Percentiles rank a stretch among this genome's conserved stretches.
Evolutionary conservation across 495 filamentous ascomycete species (phyloP).

Genomic region (Tuber magnatum): DNA sequence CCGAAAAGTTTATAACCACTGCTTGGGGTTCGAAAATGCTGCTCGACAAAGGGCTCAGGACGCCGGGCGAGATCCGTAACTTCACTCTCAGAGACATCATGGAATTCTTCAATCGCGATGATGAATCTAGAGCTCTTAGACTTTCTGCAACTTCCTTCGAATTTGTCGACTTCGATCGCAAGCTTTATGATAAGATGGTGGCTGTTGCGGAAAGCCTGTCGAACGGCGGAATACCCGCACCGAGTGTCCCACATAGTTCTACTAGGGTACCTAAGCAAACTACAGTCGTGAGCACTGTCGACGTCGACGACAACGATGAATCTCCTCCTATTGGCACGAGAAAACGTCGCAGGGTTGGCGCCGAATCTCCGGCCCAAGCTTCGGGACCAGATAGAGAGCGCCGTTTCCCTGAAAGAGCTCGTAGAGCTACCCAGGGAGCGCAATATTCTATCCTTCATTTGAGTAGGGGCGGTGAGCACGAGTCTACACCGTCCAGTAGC

Average conservation of each 20-base stretch:
- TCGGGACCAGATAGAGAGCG: neutral
- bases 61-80: constrained; percentile 24
- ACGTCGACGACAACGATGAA: neutral
- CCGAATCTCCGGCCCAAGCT: neutral
- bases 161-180: constrained; percentile 20
- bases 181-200: constrained; percentile 21
- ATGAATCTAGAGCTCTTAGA: constrained; percentile 26
- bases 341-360: neutral
- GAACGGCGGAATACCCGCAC: neutral
- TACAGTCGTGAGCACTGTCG: neutral
- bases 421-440: neutral
- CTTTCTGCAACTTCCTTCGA: constrained; percentile 27
- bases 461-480: neutral
- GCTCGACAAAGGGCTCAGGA: constrained; percentile 19
- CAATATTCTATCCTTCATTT: neutral
- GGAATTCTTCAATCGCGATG: constrained; percentile 20
- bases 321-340: neutral
- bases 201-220: neutral
- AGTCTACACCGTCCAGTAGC: neutral
- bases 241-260: neutral
- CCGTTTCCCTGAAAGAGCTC: neutral
- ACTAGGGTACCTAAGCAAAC: neutral
- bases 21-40: constrained; percentile 30
- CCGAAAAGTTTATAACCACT: constrained; percentile 25
- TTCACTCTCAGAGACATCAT: constrained; percentile 17